Evolutionary conservation across 306 rosid species (phyloP).

Genomic region (Quercus glauca): DNA sequence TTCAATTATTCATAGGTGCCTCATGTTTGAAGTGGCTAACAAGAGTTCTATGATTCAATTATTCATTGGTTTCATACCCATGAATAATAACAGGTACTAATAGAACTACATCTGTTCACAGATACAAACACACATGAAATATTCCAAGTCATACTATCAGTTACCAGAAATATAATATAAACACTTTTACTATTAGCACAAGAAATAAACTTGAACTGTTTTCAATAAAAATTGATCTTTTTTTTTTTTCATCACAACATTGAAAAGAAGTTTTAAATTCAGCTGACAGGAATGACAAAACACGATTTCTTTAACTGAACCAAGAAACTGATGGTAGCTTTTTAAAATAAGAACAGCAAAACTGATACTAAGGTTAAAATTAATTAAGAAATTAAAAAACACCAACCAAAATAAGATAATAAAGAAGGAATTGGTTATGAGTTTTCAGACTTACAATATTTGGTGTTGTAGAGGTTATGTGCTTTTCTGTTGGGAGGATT

Average conservation of each 20-base stretch:
- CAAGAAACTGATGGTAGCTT: background rate
- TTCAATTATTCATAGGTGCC: too few species aligned
- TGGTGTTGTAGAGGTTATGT: too few species aligned
- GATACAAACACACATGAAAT: background rate
- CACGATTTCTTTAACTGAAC: constrained; percentile 1
- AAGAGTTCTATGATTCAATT: background rate
- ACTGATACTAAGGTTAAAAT: too few species aligned
- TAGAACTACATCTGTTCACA: background rate
- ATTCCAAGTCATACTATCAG: background rate
- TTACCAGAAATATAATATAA: constrained; percentile 5
- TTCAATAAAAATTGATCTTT: background rate
- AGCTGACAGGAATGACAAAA: background rate
- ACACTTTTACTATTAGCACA: background rate
- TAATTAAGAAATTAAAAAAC: background rate
- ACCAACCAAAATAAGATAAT: too few species aligned
- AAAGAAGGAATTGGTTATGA: too few species aligned
- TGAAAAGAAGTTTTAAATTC: background rate
- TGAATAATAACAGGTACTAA: background rate
- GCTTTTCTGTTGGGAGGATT: too few species aligned
- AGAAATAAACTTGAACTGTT: background rate
- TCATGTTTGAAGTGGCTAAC: background rate
- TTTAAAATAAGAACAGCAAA: background rate
- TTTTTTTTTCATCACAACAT: background rate
- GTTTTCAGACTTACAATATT: background rate
- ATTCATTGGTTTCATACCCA: background rate